Evolutionary conservation across 1,284 basidiomycete genomes (phyloP), one percentile per base, ranked within the genome.

Genomic region (Vanrija humicola): DNA sequence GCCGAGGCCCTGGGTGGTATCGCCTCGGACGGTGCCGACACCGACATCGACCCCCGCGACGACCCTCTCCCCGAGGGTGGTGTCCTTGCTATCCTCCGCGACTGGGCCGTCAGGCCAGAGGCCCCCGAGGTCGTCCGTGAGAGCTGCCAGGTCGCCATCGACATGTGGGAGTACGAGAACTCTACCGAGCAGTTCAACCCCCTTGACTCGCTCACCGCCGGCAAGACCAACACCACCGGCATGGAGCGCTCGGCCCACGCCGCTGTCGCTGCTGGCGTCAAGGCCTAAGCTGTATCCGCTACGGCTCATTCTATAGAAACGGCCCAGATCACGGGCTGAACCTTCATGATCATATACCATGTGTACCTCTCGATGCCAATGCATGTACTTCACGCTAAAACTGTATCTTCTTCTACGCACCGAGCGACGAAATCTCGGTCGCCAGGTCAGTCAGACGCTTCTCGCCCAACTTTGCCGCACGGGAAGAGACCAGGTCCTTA

Each of bases 1-100:
- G 96, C 96, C 6, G 96, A 99, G 77, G 96, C 96, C 3, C 83
- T 98, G 0, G 96, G 96, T 19, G 92, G 94, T 5, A 97, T 99
- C 50, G 92, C 89, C 2, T 92, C 90, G 3, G 90, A 92, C 1
- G 92, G 75, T 4, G 71, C 71, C 9, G 75, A 73, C 48, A 68
- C 70, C 29, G 65, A 65, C 48, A 44, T 55, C 19, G 54, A 69
- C 48, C 64, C 64, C 12, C 66, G 63, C 21, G 74, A 66, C 52
- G 63, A 69, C 38, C 54, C 52, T n/a, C 56, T 69, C 6, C 67
- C 67, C 39, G 60, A 64, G 34, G 73, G 70, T 26, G 73, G 89
- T 54, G 93, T 97, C 7, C 80, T 98, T 23, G 86, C 87, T 3
- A 83, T 92, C 59, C 80, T 98, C 28, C 84, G 86, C 62, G 88